phyloP scores from a whole-genome alignment of 768 basidiomycete species.

The Boletus pseudo-olivaceus region DNA sequence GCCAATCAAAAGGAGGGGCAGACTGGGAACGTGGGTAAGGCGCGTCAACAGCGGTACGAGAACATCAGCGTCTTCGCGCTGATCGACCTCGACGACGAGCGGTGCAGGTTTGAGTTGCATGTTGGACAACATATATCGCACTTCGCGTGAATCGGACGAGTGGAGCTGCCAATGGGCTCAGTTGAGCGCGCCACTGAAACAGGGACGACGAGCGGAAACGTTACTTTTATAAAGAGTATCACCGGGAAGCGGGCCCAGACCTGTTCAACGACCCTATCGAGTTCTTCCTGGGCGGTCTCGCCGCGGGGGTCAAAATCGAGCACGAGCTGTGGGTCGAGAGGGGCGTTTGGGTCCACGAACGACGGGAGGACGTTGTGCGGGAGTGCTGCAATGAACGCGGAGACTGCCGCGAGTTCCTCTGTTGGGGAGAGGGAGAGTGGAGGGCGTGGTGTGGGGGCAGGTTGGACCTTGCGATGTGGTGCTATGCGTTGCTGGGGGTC shows the following conservation, averaged over 20 bases:
- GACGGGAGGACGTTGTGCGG: conserved; percentile 73
- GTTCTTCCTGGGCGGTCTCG: conserved; percentile 56
- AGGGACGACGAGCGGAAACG: conserved; percentile 1
- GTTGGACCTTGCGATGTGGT: conserved; percentile 18
- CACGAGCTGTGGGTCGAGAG: conserved; percentile 78
- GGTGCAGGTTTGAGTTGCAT: conserved; percentile 61
- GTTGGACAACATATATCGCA: conserved; percentile 54
- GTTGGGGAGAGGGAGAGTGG: conserved; percentile 46
- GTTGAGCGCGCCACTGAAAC: conserved; percentile 3
- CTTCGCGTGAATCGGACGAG: conserved; percentile 62
- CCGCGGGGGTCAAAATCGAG: conserved; percentile 81
- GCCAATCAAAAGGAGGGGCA: conserved; percentile 69
- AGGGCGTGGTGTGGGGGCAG: conserved; percentile 24
- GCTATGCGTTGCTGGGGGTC: conserved; percentile 2
- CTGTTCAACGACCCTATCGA: conserved; percentile 54
- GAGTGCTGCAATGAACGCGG: conserved; percentile 68
- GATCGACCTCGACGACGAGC: conserved; percentile 67
- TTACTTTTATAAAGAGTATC: conserved; percentile 70
- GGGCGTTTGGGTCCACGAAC: conserved; percentile 54
- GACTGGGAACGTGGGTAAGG: conserved; percentile 48
- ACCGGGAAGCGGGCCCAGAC: conserved; percentile 75
- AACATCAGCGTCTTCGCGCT: conserved; percentile 66
- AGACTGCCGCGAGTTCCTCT: conserved; percentile 73
- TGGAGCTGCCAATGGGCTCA: conserved; percentile 42
- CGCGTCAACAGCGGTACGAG: conserved; percentile 60